These are phyloP conservation scores for Caryopteris hybrid DNA, from an alignment of 305 asterid genomes.

Conservation along the genomic window DNA sequence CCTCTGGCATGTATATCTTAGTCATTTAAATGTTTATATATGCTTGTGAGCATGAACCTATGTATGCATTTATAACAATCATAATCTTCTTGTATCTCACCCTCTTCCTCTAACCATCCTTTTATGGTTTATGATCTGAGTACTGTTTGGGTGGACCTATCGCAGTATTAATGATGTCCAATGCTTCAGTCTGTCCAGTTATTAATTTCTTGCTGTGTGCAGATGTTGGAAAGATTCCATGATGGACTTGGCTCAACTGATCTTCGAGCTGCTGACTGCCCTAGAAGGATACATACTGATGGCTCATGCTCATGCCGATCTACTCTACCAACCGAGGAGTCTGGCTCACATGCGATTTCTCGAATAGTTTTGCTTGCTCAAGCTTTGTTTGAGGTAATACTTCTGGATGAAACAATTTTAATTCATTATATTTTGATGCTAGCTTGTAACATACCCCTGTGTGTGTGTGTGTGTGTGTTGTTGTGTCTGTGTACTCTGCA, in stretches of 20 bases:
- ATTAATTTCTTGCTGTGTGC: constrained; percentile 20
- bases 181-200: constrained; percentile 1
- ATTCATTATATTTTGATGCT: background rate
- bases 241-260: constrained; percentile 36
- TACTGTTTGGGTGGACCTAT: background rate
- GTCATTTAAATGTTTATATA: background rate
- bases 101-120: background rate
- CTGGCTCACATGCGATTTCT: constrained; percentile 55
- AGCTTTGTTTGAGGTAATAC: constrained; percentile 75
- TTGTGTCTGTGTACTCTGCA: no score
- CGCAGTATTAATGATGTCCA: background rate
- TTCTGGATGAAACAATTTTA: background rate
- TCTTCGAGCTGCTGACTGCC: constrained; percentile 40
- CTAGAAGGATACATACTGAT: constrained; percentile 58
- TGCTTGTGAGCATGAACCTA: background rate
- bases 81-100: background rate
- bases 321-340: constrained; percentile 45
- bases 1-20: background rate
- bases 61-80: background rate
- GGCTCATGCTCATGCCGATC: constrained; percentile 66
- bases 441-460: background rate
- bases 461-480: background rate
- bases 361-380: constrained; percentile 82
- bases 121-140: constrained; percentile 1
- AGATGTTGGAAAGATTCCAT: constrained; percentile 61